Percentiles rank a stretch among this genome's conserved stretches.
Evolutionary conservation across 2,329 filamentous ascomycete genomes (phyloP).

Genomic region (Lachnellula arida): DNA sequence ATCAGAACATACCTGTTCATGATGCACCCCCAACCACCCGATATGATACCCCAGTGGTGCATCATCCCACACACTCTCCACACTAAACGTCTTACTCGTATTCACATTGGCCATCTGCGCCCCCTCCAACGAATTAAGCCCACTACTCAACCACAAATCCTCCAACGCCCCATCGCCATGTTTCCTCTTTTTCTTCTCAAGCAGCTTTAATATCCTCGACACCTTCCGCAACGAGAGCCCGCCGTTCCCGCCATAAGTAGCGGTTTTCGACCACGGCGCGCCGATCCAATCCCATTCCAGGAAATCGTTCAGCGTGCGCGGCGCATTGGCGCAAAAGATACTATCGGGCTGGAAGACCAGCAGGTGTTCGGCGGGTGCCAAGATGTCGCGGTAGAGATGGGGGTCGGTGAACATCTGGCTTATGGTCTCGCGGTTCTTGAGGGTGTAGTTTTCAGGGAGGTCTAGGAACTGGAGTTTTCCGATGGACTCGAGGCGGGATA

Average conservation of each 20-base stretch:
- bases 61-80: constrained; percentile 46
- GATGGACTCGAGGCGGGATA: constrained; percentile 42
- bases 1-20: constrained; percentile 40
- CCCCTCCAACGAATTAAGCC: constrained; percentile 24
- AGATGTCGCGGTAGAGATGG: constrained; percentile 48
- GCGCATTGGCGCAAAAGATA: constrained; percentile 51
- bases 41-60: constrained; percentile 50
- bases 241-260: constrained; percentile 28
- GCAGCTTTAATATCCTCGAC: constrained; percentile 21
- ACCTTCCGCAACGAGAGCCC: constrained; percentile 27
- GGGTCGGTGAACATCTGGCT: constrained; percentile 45
- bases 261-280: constrained; percentile 25
- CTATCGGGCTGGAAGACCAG: constrained; percentile 51
- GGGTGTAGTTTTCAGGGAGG: constrained; percentile 43
- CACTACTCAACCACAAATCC: constrained; percentile 44
- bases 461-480: constrained; percentile 47
- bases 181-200: constrained; percentile 36
- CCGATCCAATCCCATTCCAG: constrained; percentile 45
- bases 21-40: constrained; percentile 32
- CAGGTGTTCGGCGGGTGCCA: constrained; percentile 48
- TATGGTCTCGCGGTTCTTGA: constrained; percentile 42
- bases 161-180: constrained; percentile 42
- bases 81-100: constrained; percentile 39
- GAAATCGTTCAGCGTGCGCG: constrained; percentile 47
- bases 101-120: constrained; percentile 27